These are phyloP conservation scores for Vinca minor DNA, from an alignment of 257 asterid species.

Conservation along the genomic window DNA sequence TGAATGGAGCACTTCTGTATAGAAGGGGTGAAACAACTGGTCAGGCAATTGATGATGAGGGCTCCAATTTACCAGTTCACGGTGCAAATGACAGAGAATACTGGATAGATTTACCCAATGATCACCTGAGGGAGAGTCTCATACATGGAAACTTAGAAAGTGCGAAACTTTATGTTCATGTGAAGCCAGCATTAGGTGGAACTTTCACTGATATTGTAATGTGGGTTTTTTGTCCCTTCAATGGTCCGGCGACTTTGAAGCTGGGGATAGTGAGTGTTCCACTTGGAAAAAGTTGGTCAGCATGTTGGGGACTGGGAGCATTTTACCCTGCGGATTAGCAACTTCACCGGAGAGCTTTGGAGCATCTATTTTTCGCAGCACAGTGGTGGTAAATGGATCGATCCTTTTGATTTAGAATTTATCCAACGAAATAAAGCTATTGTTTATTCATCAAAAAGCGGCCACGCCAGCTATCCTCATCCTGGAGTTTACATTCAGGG, in stretches of 20 bases:
- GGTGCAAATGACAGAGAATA: conserved; percentile 65
- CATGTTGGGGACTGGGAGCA: conserved; percentile 99
- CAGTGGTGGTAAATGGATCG: conserved; percentile 93
- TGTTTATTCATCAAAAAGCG: conserved; percentile 62
- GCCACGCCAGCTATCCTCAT: conserved; percentile 89
- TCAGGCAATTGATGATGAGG: conserved; percentile 47
- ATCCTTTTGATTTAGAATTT: conserved; percentile 59
- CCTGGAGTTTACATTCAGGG: conserved; percentile 83
- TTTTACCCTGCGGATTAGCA: conserved; percentile 77
- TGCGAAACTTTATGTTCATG: conserved; percentile 69
- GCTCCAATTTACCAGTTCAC: conserved; percentile 68
- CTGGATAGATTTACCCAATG: conserved; percentile 79
- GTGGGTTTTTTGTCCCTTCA: conserved; percentile 92
- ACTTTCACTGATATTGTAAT: conserved; percentile 74
- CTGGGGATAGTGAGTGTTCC: conserved; percentile 50
- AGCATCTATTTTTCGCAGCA: conserved; percentile 85
- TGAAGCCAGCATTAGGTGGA: conserved; percentile 85
- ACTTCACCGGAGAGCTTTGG: conserved; percentile 83
- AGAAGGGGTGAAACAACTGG: conserved; percentile 26
- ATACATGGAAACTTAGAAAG: conserved; percentile 65
- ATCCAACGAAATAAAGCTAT: conserved; percentile 62
- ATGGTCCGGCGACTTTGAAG: conserved; percentile 75
- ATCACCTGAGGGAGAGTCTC: conserved; percentile 32
- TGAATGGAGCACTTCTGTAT: conserved; percentile 60
- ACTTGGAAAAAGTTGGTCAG: conserved; percentile 64